Base-by-base conservation (phyloP, 345 rosid species). In the Acer saccharum region DNA sequence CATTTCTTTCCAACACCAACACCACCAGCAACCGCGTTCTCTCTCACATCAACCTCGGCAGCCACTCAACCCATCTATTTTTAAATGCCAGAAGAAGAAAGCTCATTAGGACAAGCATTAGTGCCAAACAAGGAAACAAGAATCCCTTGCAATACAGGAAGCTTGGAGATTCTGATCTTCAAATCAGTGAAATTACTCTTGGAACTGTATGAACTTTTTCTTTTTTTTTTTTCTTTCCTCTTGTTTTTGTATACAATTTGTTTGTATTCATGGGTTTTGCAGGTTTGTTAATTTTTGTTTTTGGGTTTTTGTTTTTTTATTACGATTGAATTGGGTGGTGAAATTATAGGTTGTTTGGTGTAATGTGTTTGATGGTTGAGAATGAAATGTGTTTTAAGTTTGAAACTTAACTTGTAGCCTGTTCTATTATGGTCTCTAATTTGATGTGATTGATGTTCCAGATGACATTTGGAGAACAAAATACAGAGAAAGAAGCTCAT, bases 391-490 rank as follows among this genome's bases (percentile, higher is more conserved):
- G 25, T 44, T 18, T 39, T 4, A 35, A 35, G 39, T 35, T 4
- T 35, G 39, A 35, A 35, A 35, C 6, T 35, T 35, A 4, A 35
- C 39, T 35, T 69, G 20, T 69, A 17, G 35, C 20, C 29, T 77
- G 3, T 17, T 57, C 6, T 39, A 21, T 75, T 43, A 18, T 32
- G 10, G 12, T 75, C 69, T 76, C 48, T 76, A 23, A 69, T 60
- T 6, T 70, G 64, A 70, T 48, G 73, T 44, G 46, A 70, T 29
- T 74, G 2, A 23, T 76, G 25, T 68, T 82, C 78, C 90, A 91
- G 97, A 92, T 94, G 98, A 92, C 97, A 61, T 94, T 92, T 82
- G 98, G 98, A 54, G 83, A 89, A 82, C 97, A 94, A 83, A 94
- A 91, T 72, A 90, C 95, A 9, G 97, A 92, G 90, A 87, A 89